Evolutionary conservation across 148 eudicot genomes (phyloP).

Genomic region (Talinum fruticosum): DNA sequence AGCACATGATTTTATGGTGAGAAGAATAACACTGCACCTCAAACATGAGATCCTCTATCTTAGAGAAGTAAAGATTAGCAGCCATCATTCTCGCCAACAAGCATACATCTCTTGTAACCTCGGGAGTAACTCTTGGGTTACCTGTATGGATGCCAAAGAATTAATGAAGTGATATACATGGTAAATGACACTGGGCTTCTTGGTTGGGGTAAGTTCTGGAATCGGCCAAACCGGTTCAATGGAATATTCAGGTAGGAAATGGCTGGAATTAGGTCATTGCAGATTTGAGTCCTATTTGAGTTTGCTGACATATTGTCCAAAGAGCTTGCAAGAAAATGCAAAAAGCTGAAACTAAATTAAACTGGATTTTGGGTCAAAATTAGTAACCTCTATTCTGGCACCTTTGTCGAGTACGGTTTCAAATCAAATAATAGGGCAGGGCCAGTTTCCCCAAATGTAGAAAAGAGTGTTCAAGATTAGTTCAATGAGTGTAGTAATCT

Average conservation of each 20-base stretch:
- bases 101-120: conserved; percentile 99
- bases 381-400: background rate
- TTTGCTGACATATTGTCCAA: background rate
- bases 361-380: background rate
- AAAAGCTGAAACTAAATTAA: background rate
- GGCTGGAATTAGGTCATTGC: background rate
- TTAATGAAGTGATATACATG: background rate
- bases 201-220: background rate
- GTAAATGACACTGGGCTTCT: background rate
- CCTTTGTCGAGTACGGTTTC: no score
- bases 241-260: background rate
- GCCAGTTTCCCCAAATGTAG: no score
- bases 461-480: no score
- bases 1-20: background rate
- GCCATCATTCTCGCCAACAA: conserved; percentile 99
- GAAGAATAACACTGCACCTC: conserved; percentile 48
- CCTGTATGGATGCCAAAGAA: conserved; percentile 45
- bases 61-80: conserved; percentile 90
- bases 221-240: no score
- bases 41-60: conserved; percentile 99
- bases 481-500: no score
- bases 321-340: background rate
- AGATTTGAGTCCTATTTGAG: background rate
- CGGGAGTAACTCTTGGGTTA: conserved; percentile 98
- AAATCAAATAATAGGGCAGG: no score